Conservation (phyloP, 345 rosid genomes). For the Syzygium aromaticum region DNA sequence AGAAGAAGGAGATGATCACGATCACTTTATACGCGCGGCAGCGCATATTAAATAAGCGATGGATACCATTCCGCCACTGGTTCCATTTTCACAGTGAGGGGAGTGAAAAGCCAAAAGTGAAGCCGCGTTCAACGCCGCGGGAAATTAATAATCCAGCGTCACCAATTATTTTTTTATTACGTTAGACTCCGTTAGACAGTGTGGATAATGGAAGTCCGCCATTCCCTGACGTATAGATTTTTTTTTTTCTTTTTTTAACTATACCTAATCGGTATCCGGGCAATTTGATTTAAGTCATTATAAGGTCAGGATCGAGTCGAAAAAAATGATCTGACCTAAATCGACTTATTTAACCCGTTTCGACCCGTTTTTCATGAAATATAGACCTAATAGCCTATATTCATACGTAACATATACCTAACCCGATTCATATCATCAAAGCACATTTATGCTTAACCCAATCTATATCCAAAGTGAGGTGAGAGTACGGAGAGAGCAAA, state of each 20-base stretch:
- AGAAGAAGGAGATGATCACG: not conserved
- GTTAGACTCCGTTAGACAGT: not conserved
- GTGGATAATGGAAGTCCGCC: not conserved
- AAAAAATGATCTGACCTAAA: too few relatives aligned
- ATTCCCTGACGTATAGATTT: not conserved
- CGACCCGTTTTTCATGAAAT: too few relatives aligned
- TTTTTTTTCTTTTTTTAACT: not conserved
- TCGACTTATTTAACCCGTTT: too few relatives aligned
- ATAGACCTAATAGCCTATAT: too few relatives aligned
- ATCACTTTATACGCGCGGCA: not conserved
- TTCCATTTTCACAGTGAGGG: not conserved
- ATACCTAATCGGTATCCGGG: not conserved
- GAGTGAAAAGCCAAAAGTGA: conserved; percentile 21
- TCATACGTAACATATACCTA: too few relatives aligned
- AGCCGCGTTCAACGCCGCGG: conserved; percentile 60
- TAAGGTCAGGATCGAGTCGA: too few relatives aligned
- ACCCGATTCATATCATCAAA: too few relatives aligned
- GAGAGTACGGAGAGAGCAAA: too few relatives aligned
- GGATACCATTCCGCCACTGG: not conserved
- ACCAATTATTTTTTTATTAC: not conserved
- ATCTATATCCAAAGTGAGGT: too few relatives aligned
- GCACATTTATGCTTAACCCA: too few relatives aligned
- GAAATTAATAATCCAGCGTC: conserved; percentile 3
- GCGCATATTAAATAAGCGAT: not conserved
- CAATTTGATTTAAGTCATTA: not conserved